These are phyloP conservation scores for Trametes maxima DNA, from an alignment of 768 basidiomycete genomes.

Conservation along the genomic window DNA sequence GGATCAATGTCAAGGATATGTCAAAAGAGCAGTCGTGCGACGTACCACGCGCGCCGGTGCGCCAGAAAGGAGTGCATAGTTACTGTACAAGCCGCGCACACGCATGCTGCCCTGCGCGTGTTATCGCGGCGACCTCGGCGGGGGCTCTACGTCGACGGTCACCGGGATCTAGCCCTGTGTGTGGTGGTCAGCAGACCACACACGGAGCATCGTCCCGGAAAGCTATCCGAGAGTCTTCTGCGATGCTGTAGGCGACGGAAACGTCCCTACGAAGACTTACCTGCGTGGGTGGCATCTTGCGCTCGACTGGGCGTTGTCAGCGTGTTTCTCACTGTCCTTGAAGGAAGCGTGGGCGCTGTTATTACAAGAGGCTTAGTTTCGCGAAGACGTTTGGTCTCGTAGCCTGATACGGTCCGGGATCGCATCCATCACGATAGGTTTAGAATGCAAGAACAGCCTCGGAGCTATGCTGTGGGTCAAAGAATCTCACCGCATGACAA, in stretches of 20 bases:
- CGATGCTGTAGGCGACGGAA: background rate
- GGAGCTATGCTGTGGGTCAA: too few species aligned
- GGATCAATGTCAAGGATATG: background rate
- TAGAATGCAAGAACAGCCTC: too few species aligned
- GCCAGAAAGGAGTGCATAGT: slow-evolving; percentile 27
- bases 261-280: background rate
- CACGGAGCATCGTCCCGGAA: background rate
- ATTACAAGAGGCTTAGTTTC: too few species aligned
- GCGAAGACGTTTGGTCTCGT: too few species aligned
- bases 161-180: background rate
- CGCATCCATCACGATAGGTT: too few species aligned
- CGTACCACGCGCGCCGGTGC: slow-evolving; percentile 31
- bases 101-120: background rate
- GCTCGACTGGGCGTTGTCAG: too few species aligned
- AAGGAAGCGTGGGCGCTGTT: too few species aligned
- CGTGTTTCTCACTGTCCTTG: too few species aligned
- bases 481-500: too few species aligned
- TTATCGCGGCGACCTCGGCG: background rate
- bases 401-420: too few species aligned
- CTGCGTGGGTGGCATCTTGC: too few species aligned
- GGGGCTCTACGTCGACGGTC: background rate
- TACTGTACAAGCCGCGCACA: slow-evolving; percentile 2
- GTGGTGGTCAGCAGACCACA: slow-evolving; percentile 3
- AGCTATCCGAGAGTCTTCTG: background rate
- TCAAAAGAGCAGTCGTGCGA: background rate